Conservation (phyloP, 2,329 filamentous ascomycete species). For the Fusarium robinianum region DNA sequence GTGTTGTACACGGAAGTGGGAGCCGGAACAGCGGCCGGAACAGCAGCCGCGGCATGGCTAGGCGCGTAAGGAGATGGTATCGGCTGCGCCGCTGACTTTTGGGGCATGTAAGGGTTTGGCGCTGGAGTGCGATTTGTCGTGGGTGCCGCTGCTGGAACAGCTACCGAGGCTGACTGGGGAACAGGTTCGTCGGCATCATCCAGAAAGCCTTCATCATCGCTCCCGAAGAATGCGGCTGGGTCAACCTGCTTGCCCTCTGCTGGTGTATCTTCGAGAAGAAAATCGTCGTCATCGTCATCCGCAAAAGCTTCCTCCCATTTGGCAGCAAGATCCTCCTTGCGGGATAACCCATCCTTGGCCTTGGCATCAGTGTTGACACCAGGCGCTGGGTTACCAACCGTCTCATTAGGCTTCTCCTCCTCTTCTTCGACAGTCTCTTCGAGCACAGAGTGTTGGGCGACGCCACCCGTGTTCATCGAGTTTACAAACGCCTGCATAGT, state of each 20-base stretch:
- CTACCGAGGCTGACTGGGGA: too few relatives aligned
- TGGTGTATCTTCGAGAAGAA: constrained; percentile 62
- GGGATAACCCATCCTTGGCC: constrained; percentile 26
- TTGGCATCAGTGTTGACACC: constrained; percentile 31
- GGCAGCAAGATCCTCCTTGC: constrained; percentile 70
- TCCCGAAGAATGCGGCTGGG: constrained; percentile 70
- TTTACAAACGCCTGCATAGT: constrained; percentile 66
- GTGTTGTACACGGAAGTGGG: constrained; percentile 29
- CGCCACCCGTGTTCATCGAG: constrained; percentile 47
- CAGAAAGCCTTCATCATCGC: constrained; percentile 84
- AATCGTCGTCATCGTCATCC: constrained; percentile 70
- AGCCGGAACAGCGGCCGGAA: constrained; percentile 7
- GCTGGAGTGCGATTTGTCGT: constrained; percentile 3
- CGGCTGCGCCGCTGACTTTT: constrained; percentile 20
- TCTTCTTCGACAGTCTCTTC: constrained; percentile 39
- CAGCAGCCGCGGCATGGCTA: constrained; percentile 3
- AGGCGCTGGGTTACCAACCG: constrained; percentile 7
- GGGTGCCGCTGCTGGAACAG: constrained; percentile 13
- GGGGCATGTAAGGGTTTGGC: constrained; percentile 37
- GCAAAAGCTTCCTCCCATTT: constrained; percentile 84
- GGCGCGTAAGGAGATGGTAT: constrained; percentile 33
- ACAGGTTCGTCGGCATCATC: constrained; percentile 64
- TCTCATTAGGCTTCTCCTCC: constrained; percentile 30
- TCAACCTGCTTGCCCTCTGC: constrained; percentile 56
- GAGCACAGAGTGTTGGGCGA: constrained; percentile 38